A percentile compares a stretch with the other conserved stretches of the same genome.
phyloP scores from a whole-genome alignment of 306 rosid species.

The Quercus gilva region DNA sequence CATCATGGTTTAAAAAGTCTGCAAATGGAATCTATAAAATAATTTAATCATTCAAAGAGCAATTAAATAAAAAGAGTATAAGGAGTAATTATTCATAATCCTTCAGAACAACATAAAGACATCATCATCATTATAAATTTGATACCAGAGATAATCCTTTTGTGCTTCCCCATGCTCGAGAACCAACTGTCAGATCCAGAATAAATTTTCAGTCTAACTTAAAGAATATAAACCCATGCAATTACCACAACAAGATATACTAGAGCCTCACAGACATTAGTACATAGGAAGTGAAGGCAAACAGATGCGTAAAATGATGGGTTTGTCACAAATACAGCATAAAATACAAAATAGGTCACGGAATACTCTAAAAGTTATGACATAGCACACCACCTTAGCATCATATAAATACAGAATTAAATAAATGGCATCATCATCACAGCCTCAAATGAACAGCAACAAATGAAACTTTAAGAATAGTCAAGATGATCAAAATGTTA shows the following conservation, averaged over 20 bases:
- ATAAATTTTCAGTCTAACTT: constrained; percentile 23
- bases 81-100: not conserved
- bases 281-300: not conserved
- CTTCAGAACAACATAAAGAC: constrained; percentile 6
- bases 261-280: not conserved
- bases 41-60: constrained; percentile 15
- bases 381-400: not conserved
- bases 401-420: not conserved
- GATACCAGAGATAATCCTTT: constrained; percentile 83
- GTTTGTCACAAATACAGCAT: not conserved
- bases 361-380: not conserved
- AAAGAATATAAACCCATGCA: not conserved
- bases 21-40: constrained; percentile 81
- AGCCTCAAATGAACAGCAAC: not conserved
- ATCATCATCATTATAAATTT: constrained; percentile 10
- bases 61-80: not conserved
- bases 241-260: not conserved
- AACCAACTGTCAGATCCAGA: constrained; percentile 62
- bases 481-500: not conserved
- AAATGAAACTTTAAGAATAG: not conserved
- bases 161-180: constrained; percentile 84
- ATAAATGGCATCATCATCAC: not conserved
- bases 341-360: not conserved
- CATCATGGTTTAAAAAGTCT: constrained; percentile 79
- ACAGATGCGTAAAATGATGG: not conserved